Evolutionary conservation across 306 rosid species (phyloP).

Genomic region (Pueraria montana): DNA sequence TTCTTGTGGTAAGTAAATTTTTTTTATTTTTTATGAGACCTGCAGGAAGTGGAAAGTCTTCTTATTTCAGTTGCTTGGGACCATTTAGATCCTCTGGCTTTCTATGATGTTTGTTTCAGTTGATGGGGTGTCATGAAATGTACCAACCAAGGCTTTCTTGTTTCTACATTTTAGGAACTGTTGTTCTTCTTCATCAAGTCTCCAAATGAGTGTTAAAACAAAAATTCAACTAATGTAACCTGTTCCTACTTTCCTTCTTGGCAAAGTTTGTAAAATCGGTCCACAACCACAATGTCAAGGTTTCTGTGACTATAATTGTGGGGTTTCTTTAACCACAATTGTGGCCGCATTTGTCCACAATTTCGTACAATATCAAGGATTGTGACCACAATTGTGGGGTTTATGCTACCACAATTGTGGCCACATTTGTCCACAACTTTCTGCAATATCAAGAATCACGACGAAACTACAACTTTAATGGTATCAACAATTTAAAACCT

Average conservation of each 20-base stretch:
- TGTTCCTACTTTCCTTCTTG: slow-evolving; percentile 6
- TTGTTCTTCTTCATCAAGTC: slow-evolving; percentile 13
- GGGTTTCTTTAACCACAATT: not conserved
- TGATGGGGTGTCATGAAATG: slow-evolving; percentile 13
- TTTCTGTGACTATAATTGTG: not conserved
- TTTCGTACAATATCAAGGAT: too few species aligned
- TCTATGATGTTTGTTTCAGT: slow-evolving; percentile 9
- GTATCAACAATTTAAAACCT: not conserved
- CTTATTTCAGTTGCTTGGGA: not conserved
- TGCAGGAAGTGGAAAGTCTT: not conserved
- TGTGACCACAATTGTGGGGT: too few species aligned
- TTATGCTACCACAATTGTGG: too few species aligned
- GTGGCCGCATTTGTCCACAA: not conserved
- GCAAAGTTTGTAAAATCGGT: not conserved
- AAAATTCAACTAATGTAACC: not conserved
- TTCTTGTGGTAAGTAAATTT: not conserved
- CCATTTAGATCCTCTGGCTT: not conserved
- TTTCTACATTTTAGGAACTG: slow-evolving; percentile 12
- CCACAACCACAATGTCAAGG: not conserved
- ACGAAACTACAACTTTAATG: not conserved
- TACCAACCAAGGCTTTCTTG: not conserved
- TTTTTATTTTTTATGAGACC: not conserved
- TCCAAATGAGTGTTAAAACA: not conserved
- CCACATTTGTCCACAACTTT: not conserved
- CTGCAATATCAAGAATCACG: not conserved